These are phyloP conservation scores for Aspergillus pseudonomiae DNA, from an alignment of 2,329 filamentous ascomycete genomes.

Conservation along the genomic window DNA sequence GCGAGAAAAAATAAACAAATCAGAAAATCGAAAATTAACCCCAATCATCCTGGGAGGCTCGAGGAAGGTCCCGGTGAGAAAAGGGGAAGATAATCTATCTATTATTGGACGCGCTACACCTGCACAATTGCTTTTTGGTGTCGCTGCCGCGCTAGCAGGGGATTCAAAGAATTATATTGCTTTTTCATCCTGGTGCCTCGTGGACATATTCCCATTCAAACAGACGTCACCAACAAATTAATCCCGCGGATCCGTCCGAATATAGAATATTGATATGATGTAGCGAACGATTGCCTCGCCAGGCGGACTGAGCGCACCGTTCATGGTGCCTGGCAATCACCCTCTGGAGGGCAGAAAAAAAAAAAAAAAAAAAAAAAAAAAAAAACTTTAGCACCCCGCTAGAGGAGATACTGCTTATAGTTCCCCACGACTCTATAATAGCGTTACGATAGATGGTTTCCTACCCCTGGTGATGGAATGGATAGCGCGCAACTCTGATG, in stretches of 20 bases:
- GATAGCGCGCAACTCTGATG: not conserved
- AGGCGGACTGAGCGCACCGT: conserved; percentile 14
- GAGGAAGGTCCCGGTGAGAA: not conserved
- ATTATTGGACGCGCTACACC: not conserved
- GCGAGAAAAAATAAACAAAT: not conserved
- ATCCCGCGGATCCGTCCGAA: not conserved
- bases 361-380: not conserved
- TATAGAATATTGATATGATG: not conserved
- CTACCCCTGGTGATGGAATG: not conserved
- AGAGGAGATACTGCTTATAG: not conserved
- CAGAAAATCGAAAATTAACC: not conserved
- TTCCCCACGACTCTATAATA: not conserved
- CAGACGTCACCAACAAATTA: not conserved
- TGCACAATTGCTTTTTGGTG: not conserved
- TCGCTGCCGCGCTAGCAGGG: not conserved
- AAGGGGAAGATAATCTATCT: not conserved
- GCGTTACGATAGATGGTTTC: conserved; percentile 1
- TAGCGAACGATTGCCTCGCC: conserved; percentile 11
- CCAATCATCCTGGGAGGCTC: not conserved
- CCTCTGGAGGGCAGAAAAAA: not conserved
- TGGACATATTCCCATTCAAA: conserved; percentile 3
- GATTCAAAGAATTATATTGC: not conserved
- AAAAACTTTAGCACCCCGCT: conserved; percentile 1
- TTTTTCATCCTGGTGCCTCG: conserved; percentile 7
- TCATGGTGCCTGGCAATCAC: conserved; percentile 11